Evolutionary conservation across 2,329 filamentous ascomycete species (phyloP).

Genomic region (Xylaria sp.): DNA sequence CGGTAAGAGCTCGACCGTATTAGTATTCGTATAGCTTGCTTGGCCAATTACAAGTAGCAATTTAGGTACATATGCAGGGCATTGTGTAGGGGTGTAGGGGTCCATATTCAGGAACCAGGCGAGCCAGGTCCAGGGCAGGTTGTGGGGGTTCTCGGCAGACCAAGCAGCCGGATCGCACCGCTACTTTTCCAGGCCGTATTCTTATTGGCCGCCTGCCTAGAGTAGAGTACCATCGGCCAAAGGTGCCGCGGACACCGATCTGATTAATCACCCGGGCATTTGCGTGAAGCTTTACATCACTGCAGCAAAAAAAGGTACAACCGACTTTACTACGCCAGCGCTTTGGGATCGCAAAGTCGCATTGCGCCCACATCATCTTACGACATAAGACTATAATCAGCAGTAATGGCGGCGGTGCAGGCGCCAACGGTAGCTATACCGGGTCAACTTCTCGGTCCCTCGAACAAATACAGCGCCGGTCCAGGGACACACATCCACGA

Average conservation of each 20-base stretch:
- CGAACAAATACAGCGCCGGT: conserved; percentile 75
- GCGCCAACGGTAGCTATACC: conserved; percentile 72
- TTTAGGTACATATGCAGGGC: neutral
- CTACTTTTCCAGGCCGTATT: neutral
- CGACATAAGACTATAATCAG: neutral
- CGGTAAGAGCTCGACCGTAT: conserved; percentile 9
- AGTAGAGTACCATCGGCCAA: conserved; percentile 24
- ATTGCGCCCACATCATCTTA: neutral
- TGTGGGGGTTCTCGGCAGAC: conserved; percentile 32
- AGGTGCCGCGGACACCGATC: conserved; percentile 13
- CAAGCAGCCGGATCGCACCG: conserved; percentile 38
- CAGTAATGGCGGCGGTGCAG: conserved; percentile 41
- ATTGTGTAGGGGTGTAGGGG: neutral
- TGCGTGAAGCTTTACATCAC: conserved; percentile 37
- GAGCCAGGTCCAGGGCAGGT: conserved; percentile 21
- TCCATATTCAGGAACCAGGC: conserved; percentile 17
- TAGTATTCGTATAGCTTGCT: conserved; percentile 24
- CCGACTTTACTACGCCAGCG: neutral
- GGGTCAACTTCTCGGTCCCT: conserved; percentile 80
- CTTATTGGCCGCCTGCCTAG: conserved; percentile 13
- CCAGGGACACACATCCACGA: conserved; percentile 86
- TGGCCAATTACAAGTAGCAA: neutral
- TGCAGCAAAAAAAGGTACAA: conserved; percentile 27
- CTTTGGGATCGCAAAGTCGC: neutral
- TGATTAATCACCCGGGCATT: neutral